A percentile compares a stretch with the other conserved stretches of the same genome.
Conservation (phyloP, 768 basidiomycete genomes). For the Tricholoma flavovirens region DNA sequence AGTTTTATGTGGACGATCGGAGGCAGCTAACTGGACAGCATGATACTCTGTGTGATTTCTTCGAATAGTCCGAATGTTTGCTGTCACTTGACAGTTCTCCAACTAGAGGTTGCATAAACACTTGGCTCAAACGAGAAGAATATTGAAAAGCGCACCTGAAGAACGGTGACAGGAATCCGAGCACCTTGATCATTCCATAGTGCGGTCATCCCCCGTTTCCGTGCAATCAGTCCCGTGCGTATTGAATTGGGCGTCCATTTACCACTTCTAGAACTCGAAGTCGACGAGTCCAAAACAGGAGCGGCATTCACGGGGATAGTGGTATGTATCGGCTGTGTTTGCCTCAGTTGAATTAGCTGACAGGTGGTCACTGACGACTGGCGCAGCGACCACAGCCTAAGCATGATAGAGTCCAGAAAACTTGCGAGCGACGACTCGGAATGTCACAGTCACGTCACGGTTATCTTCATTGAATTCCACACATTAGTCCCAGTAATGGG, state of each 20-base stretch:
- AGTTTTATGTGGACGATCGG: constrained; percentile 65
- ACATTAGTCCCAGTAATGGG: constrained; percentile 51
- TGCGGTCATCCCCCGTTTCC: constrained; percentile 93
- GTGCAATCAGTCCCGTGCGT: constrained; percentile 88
- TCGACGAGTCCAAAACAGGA: constrained; percentile 26
- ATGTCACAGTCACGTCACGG: constrained; percentile 3
- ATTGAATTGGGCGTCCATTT: constrained; percentile 86
- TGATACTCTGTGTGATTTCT: constrained; percentile 72
- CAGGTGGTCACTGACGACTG: constrained; percentile 28
- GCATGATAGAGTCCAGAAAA: constrained; percentile 28
- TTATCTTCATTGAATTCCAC: constrained; percentile 2
- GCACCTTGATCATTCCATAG: constrained; percentile 90
- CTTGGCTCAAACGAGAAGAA: neutral
- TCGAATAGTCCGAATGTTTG: constrained; percentile 61
- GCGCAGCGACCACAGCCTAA: constrained; percentile 45
- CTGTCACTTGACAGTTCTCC: constrained; percentile 87
- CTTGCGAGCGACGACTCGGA: no score
- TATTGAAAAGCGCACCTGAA: constrained; percentile 58
- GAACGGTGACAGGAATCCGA: constrained; percentile 85
- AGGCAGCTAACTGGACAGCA: constrained; percentile 90
- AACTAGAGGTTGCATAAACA: constrained; percentile 37
- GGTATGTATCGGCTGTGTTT: constrained; percentile 29
- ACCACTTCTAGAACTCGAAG: constrained; percentile 17
- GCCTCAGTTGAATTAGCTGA: constrained; percentile 23
- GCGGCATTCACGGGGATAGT: constrained; percentile 29